Evolutionary conservation across 1,284 basidiomycete species (phyloP).

Genomic region (Phlebopus sp.): DNA sequence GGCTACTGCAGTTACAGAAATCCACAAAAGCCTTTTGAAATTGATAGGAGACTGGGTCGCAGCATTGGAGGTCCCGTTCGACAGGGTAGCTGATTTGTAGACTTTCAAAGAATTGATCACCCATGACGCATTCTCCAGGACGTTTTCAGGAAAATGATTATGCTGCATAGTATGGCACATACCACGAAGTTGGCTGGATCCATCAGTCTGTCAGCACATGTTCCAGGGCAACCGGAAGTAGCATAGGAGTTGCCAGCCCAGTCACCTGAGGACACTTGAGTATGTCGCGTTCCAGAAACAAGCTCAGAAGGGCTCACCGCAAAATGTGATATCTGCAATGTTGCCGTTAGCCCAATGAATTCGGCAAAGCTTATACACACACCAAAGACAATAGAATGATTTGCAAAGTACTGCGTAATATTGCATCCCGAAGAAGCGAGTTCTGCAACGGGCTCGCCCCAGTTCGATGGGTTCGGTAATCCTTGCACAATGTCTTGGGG

Average conservation of each 20-base stretch:
- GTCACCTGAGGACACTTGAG: conserved; percentile 50
- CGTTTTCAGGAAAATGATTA: not conserved
- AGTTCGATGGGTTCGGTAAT: conserved; percentile 43
- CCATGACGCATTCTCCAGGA: conserved; percentile 54
- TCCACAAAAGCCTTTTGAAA: conserved; percentile 6
- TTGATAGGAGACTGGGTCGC: conserved; percentile 1
- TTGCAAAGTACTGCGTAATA: conserved; percentile 48
- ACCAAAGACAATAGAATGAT: conserved; percentile 67
- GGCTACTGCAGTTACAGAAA: conserved; percentile 2
- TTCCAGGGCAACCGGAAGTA: conserved; percentile 71
- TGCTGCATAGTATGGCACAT: conserved; percentile 20
- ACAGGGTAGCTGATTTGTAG: conserved; percentile 43
- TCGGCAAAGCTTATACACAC: conserved; percentile 11
- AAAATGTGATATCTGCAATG: conserved; percentile 74
- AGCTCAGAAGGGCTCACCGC: conserved; percentile 43
- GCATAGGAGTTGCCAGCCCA: conserved; percentile 80
- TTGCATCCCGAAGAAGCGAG: conserved; percentile 46
- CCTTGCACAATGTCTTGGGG: conserved; percentile 50
- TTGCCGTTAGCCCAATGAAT: conserved; percentile 10
- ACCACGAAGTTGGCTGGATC: conserved; percentile 70
- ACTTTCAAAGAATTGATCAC: conserved; percentile 55
- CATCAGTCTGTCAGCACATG: conserved; percentile 60
- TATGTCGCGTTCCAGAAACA: not conserved
- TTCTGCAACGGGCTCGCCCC: conserved; percentile 52
- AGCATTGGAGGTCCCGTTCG: conserved; percentile 27